Base-by-base conservation (phyloP, 192 early-diverging fungal genomes). In the Rhizoclosmatium globosum region DNA sequence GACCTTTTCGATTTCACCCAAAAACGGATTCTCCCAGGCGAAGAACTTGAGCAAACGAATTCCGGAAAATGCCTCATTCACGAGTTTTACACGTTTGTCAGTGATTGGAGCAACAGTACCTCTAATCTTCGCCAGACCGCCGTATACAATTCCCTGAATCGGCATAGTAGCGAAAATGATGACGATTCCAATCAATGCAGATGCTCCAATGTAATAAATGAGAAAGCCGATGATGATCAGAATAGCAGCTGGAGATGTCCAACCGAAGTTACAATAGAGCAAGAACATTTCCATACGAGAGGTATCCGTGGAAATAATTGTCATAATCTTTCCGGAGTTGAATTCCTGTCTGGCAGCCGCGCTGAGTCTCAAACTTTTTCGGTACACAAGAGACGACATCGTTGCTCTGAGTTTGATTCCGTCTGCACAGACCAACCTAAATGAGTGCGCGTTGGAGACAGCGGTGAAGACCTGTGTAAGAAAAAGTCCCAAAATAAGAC, bases 41-140 rank as follows among this genome's bases (percentile, higher is more conserved):
- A 92, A 93, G 71, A 92, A 91, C 77, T 94, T 94, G 82, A 94
- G 89, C 47, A 93, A 87, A 31, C 92, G 89, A 82, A 94, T 95
- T 19, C 92, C 92, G 31, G 84, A 78, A 43, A 95, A 77, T 47
- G 91, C 83, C 64, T 94, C 93, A 60, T 92, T 90, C 0, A 87
- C 93, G 0, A 89, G 67, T 47, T 93, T 93, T 69, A 95, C 91
- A 68, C 94, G 91, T 42, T 80, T 82, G 80, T 95, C 94, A 9
- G 94, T 94, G 21, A 94, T 84, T 1, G 88, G 86, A 0, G 87
- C 85, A 48, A 89, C 81, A 43, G 11, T 65, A 38, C 77, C 77
- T 48, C 89, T 81, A 74, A 90, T 83, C 19, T 6, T 48, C 3
- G 68, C 44, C 48, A 91, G 71, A 17, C 53, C 58, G 42, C 56